phyloP scores from a whole-genome alignment of 192 early-diverging fungal species.

The Obelidium mucronatum region DNA sequence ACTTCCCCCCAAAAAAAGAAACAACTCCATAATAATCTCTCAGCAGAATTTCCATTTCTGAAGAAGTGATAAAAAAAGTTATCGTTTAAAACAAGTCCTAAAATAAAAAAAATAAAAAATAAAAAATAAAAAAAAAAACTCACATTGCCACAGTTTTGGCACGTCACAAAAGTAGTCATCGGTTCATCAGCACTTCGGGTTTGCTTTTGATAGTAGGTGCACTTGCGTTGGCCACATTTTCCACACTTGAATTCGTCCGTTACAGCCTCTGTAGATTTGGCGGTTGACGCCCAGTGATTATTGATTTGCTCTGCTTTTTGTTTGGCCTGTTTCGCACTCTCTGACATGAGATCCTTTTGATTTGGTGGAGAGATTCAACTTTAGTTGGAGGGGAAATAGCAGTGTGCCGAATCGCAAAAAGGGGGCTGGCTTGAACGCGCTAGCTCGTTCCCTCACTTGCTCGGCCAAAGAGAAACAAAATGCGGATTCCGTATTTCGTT shows the following conservation, averaged over 20 bases:
- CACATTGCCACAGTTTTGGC: conserved; percentile 78
- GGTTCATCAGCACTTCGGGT: conserved; percentile 98
- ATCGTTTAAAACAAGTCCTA: neutral
- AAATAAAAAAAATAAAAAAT: too few species aligned
- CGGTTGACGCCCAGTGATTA: conserved; percentile 80
- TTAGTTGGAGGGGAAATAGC: too few species aligned
- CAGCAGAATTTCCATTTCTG: conserved; percentile 77
- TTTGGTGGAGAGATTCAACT: neutral
- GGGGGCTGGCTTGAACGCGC: too few species aligned
- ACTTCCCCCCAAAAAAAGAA: too few species aligned
- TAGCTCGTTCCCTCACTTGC: too few species aligned
- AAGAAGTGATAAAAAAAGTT: neutral
- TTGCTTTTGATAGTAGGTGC: conserved; percentile 95
- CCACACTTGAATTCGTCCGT: conserved; percentile 96
- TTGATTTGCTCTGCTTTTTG: conserved; percentile 74
- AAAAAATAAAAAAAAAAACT: neutral
- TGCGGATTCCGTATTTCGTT: neutral
- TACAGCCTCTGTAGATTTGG: conserved; percentile 74
- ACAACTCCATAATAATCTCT: too few species aligned
- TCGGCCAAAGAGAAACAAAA: too few species aligned
- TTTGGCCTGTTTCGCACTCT: conserved; percentile 76
- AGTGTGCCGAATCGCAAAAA: too few species aligned
- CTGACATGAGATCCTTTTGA: conserved; percentile 88
- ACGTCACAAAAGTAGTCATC: conserved; percentile 85
- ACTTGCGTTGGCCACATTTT: conserved; percentile 86